Conservation (phyloP, 176 grass and related monocot species). For the Zizania latifolia region DNA sequence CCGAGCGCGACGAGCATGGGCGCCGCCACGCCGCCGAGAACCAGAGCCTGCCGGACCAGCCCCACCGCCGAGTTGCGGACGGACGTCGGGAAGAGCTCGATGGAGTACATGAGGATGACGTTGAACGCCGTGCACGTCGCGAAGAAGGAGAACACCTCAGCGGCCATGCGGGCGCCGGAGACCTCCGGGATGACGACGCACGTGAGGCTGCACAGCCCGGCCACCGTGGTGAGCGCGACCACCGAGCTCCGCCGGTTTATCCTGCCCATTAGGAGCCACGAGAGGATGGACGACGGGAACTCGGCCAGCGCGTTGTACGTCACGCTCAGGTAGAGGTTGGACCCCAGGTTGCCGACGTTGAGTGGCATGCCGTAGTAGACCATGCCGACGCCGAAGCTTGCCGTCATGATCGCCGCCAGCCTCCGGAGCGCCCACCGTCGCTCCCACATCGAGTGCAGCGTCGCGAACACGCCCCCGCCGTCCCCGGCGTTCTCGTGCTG, state of each 20-base stretch:
- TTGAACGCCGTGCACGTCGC: slow-evolving; percentile 71
- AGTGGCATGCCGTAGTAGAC: slow-evolving; percentile 93
- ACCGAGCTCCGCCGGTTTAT: slow-evolving; percentile 57
- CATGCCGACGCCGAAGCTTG: slow-evolving; percentile 61
- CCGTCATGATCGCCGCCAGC: slow-evolving; percentile 55
- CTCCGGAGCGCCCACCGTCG: slow-evolving; percentile 65
- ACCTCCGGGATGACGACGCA: slow-evolving; percentile 42
- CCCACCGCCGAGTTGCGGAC: slow-evolving; percentile 79
- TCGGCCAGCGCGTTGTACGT: slow-evolving; percentile 77
- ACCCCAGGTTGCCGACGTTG: slow-evolving; percentile 78
- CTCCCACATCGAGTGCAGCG: slow-evolving; percentile 46
- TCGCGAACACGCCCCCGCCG: slow-evolving; percentile 32
- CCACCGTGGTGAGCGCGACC: slow-evolving; percentile 34
- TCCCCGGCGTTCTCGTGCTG: background rate
- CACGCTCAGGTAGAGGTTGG: slow-evolving; percentile 77
- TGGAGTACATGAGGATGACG: slow-evolving; percentile 55
- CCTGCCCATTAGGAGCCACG: slow-evolving; percentile 42
- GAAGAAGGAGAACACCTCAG: slow-evolving; percentile 71
- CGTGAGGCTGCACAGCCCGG: slow-evolving; percentile 46
- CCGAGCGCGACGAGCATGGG: slow-evolving; percentile 70
- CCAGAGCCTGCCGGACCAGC: slow-evolving; percentile 54
- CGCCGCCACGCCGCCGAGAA: slow-evolving; percentile 62
- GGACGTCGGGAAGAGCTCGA: slow-evolving; percentile 92
- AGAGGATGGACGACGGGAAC: slow-evolving; percentile 51
- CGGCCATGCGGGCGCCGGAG: slow-evolving; percentile 38